Base-by-base conservation (phyloP, 2,329 filamentous ascomycete genomes). In the Septoria linicola region DNA sequence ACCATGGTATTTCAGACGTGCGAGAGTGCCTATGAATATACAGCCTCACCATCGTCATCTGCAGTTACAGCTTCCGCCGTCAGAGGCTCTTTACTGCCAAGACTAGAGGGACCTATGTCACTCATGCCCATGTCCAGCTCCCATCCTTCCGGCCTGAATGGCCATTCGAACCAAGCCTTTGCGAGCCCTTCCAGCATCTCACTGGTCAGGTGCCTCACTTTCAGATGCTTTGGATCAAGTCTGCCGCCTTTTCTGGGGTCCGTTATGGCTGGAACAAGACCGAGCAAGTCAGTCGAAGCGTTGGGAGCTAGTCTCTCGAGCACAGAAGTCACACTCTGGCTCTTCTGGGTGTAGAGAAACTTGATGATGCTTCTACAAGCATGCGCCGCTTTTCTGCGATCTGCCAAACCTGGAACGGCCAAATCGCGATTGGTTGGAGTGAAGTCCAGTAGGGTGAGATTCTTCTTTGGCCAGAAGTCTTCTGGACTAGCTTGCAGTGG, bases 381-480 rank as follows among this genome's bases (percentile, higher is more conserved):
- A 8, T 62, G 59, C 23, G 58, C 51, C 20, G 54, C 62, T 36
- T 66, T 57, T 13, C 25, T 13, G 4, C 57, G 50, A 17, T 54
- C 44, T 5, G 57, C 59, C 5, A 66, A 46, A 10, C 72, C 53
- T 0, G 66, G 63, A 8, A 64, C 57, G 5, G 66, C 63, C 5
- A 71, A 59, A 14, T 59, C 58, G 4, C 58, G 54, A 3, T 47
- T 23, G 3, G 78, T 77, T 3, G 88, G 87, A 58, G 84, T 80
- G 52, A 89, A 73, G 66, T 90, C 87, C 13, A 90, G 66, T 3
- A 92, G 78, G 8, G 74, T 70, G 49, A 81, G 73, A 7, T 75
- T 68, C 19, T 77, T 73, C 1, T 51, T 41, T 1, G 88, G 89
- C 66, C 77, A 88, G 62, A 89, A 85, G 58, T 95, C 90, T 1